Evolutionary conservation across 1,139 yeast genomes (phyloP).

Genomic region (Hyphopichia buzzinii): DNA sequence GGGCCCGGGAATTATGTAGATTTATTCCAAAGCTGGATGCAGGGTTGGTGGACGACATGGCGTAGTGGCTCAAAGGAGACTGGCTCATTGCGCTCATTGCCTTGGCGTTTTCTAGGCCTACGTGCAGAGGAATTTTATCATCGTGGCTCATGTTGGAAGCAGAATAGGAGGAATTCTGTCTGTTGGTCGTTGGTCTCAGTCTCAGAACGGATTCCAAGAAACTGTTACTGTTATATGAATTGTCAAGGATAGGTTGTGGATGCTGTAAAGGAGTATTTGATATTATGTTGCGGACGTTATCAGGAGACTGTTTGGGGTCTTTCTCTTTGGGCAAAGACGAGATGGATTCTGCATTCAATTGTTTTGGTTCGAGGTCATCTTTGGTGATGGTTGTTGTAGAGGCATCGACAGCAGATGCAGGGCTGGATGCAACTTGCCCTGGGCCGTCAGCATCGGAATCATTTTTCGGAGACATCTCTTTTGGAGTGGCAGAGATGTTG

Average conservation of each 20-base stretch:
- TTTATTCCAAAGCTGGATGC: constrained; percentile 4
- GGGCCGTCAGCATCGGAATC: constrained; percentile 7
- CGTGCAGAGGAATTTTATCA: background rate
- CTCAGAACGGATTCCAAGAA: constrained; percentile 14
- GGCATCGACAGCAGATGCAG: constrained; percentile 1
- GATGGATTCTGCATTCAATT: background rate
- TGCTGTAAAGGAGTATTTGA: constrained; percentile 1
- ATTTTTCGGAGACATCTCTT: constrained; percentile 4
- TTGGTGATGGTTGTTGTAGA: constrained; percentile 3
- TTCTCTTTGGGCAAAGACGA: background rate
- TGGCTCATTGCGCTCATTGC: constrained; percentile 2
- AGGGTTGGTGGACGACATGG: background rate
- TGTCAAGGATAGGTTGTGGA: constrained; percentile 12
- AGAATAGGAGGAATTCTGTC: constrained; percentile 4
- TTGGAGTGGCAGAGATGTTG: background rate
- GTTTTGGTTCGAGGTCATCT: background rate
- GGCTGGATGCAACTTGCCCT: constrained; percentile 4
- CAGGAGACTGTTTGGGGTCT: constrained; percentile 4
- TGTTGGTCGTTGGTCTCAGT: constrained; percentile 3
- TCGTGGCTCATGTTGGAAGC: constrained; percentile 1
- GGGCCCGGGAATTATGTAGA: constrained; percentile 10
- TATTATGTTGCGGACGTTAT: background rate
- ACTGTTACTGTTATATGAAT: constrained; percentile 20
- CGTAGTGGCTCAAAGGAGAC: constrained; percentile 3
- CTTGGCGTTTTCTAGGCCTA: background rate